phyloP scores from a whole-genome alignment of 78 protist species.

The Parvularia atlantis region DNA sequence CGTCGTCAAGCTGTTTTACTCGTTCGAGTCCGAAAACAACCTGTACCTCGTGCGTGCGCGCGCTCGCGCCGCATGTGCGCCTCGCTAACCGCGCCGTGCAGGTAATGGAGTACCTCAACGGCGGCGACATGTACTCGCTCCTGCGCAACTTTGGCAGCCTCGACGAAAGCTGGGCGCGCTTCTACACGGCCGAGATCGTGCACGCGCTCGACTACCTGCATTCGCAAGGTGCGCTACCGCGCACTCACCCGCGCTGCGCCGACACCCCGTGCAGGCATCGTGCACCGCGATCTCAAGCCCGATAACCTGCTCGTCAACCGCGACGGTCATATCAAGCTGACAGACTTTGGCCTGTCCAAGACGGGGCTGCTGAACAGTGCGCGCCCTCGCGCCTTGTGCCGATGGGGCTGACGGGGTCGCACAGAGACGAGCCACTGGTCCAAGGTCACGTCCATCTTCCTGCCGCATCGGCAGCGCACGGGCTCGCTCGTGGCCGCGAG shows the following conservation, averaged over 20 bases:
- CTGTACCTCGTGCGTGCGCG: no score
- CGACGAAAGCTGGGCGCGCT: conserved; percentile 4
- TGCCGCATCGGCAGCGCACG: no score
- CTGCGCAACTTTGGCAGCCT: neutral
- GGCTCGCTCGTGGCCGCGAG: no score
- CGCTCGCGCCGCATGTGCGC: no score
- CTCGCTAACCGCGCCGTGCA: no score
- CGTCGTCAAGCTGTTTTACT: conserved; percentile 56
- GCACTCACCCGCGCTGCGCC: no score
- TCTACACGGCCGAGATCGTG: conserved; percentile 43
- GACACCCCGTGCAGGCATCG: conserved; percentile 18
- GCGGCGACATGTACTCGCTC: conserved; percentile 20
- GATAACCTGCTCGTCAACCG: conserved; percentile 43
- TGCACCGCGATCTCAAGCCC: conserved; percentile 63
- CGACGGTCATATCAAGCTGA: conserved; percentile 49
- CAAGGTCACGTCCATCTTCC: no score
- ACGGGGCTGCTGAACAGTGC: neutral
- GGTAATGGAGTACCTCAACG: conserved; percentile 25
- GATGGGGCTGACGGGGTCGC: no score
- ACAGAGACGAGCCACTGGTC: no score
- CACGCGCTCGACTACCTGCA: conserved; percentile 60
- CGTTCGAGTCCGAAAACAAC: conserved; percentile 56
- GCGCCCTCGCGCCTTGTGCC: no score
- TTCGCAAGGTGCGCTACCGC: no score
- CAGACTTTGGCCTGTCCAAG: conserved; percentile 52